Evolutionary conservation across 2,329 filamentous ascomycete species (phyloP).

Genomic region (Triangularia setosa): DNA sequence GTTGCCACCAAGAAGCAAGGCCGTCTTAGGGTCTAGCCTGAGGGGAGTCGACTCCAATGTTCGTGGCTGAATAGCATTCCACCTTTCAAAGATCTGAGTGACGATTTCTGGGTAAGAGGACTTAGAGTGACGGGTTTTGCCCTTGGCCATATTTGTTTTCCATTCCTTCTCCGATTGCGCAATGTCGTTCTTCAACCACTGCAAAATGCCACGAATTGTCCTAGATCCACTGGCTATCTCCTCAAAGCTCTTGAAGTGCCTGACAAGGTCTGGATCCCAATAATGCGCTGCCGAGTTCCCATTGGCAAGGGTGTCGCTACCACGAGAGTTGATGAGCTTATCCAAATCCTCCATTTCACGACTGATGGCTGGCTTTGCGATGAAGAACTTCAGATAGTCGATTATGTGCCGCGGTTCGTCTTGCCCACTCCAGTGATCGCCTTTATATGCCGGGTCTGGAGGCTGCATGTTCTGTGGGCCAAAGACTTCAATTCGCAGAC

Average conservation of each 20-base stretch:
- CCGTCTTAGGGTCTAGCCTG: conserved; percentile 24
- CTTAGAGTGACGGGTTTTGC: conserved; percentile 9
- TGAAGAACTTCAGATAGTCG: conserved; percentile 57
- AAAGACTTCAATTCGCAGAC: conserved; percentile 32
- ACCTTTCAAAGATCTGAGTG: conserved; percentile 37
- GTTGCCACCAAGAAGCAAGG: conserved; percentile 30
- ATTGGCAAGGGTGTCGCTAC: not conserved
- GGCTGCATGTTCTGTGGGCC: conserved; percentile 12
- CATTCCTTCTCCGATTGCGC: conserved; percentile 31
- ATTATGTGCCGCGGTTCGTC: conserved; percentile 48
- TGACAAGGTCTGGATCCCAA: conserved; percentile 38
- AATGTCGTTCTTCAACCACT: conserved; percentile 34
- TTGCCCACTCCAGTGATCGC: conserved; percentile 29
- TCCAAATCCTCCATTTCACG: conserved; percentile 35
- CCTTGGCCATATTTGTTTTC: conserved; percentile 22
- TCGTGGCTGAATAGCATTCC: conserved; percentile 39
- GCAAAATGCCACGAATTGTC: conserved; percentile 33
- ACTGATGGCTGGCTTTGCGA: conserved; percentile 43
- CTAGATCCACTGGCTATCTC: conserved; percentile 25
- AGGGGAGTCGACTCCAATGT: conserved; percentile 6
- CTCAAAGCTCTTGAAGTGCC: conserved; percentile 35
- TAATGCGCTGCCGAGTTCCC: conserved; percentile 22
- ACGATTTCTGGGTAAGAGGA: conserved; percentile 30
- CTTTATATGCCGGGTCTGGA: conserved; percentile 44
- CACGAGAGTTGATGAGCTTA: conserved; percentile 20